Evolutionary conservation across 768 basidiomycete genomes (phyloP).

Genomic region (Boletus fagicola): DNA sequence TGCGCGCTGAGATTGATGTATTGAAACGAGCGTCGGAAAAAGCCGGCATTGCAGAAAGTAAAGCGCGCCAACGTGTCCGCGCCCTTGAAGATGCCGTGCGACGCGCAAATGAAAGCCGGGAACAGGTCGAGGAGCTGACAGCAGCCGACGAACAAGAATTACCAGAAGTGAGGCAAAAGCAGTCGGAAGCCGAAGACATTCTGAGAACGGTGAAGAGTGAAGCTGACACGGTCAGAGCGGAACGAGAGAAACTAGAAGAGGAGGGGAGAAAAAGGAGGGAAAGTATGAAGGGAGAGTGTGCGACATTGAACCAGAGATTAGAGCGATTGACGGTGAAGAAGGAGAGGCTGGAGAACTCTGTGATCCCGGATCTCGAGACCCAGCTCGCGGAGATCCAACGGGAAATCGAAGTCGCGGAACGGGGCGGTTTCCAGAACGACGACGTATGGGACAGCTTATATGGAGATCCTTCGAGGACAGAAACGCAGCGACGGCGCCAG

Average conservation of each 20-base stretch:
- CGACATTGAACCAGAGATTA: slow-evolving; percentile 53
- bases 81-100: slow-evolving; percentile 88
- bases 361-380: slow-evolving; percentile 66
- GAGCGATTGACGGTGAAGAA: slow-evolving; percentile 65
- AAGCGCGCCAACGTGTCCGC: slow-evolving; percentile 83
- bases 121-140: slow-evolving; percentile 42
- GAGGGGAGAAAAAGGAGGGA: slow-evolving; percentile 55
- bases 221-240: slow-evolving; percentile 44
- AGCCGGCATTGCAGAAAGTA: slow-evolving; percentile 65
- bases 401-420: slow-evolving; percentile 50
- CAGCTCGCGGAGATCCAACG: slow-evolving; percentile 57
- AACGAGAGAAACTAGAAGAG: slow-evolving; percentile 49
- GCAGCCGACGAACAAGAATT: slow-evolving; percentile 40
- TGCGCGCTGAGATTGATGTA: slow-evolving; percentile 81
- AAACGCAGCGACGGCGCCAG: slow-evolving; percentile 23
- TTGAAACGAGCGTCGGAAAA: slow-evolving; percentile 84
- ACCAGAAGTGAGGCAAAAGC: slow-evolving; percentile 40
- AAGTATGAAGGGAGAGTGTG: slow-evolving; percentile 55
- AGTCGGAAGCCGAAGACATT: slow-evolving; percentile 41
- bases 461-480: slow-evolving; percentile 17
- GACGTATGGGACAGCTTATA: slow-evolving; percentile 17
- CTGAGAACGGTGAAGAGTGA: slow-evolving; percentile 41
- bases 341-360: slow-evolving; percentile 60
- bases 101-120: slow-evolving; percentile 60
- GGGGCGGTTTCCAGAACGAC: slow-evolving; percentile 23